These are phyloP conservation scores for Russula sp. DNA, from an alignment of 768 basidiomycete genomes.

Conservation along the genomic window DNA sequence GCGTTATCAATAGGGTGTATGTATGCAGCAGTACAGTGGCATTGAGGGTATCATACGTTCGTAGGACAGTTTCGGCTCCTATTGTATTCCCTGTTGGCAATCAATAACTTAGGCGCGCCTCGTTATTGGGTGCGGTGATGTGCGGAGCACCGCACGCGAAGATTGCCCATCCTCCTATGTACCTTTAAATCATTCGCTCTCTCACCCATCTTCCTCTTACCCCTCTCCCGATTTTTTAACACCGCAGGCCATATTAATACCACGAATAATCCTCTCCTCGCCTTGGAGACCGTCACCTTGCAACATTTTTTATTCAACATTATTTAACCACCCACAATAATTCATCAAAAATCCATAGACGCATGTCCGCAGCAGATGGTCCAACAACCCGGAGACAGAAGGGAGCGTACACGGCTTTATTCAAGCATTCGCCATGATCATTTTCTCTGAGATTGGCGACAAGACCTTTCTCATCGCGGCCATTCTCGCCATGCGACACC, in stretches of 20 bases:
- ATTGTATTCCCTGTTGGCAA: no score
- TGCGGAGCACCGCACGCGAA: not conserved
- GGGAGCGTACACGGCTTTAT: slow-evolving; percentile 52
- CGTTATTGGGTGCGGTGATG: no score
- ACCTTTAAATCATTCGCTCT: slow-evolving; percentile 2
- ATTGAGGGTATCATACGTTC: no score
- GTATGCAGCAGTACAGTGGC: not conserved
- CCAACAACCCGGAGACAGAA: slow-evolving; percentile 30
- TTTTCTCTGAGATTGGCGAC: slow-evolving; percentile 92
- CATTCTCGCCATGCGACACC: slow-evolving; percentile 89
- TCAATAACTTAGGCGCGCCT: no score
- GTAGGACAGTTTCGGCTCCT: no score
- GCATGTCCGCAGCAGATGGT: slow-evolving; percentile 14
- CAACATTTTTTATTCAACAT: slow-evolving; percentile 5
- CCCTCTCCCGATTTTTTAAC: not conserved
- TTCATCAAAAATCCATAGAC: not conserved
- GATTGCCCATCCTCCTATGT: not conserved
- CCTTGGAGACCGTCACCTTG: not conserved
- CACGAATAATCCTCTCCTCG: not conserved
- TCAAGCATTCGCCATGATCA: slow-evolving; percentile 87
- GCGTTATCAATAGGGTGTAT: not conserved
- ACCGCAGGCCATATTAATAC: not conserved
- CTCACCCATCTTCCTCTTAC: not conserved
- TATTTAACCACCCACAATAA: not conserved
- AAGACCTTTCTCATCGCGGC: slow-evolving; percentile 90